A percentile compares a stretch with the other conserved stretches of the same genome.
Evolutionary conservation across 192 early-diverging fungal genomes (phyloP).

Genomic region (Backusella tarrabulga): DNA sequence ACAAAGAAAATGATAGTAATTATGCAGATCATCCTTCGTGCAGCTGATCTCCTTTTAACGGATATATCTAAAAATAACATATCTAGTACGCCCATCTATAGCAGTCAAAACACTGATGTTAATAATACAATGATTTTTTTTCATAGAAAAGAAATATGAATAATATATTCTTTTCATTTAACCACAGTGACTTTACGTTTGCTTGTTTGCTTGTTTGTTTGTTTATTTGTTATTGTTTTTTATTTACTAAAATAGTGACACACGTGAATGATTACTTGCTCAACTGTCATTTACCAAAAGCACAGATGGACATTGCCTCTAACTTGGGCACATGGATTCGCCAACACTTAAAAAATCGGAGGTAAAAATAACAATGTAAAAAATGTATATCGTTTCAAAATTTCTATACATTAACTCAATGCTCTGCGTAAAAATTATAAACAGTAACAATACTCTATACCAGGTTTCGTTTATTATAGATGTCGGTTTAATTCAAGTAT

Average conservation of each 20-base stretch:
- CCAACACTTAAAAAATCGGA: background rate
- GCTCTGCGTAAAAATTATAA: background rate
- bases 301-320: background rate
- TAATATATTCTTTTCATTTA: background rate
- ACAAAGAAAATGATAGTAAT: background rate
- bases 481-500: background rate
- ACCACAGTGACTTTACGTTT: background rate
- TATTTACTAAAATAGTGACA: background rate
- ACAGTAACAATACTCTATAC: too few relatives aligned
- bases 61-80: background rate
- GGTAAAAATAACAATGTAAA: background rate
- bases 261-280: background rate
- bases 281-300: background rate
- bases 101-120: background rate
- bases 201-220: background rate
- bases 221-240: background rate
- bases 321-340: background rate
- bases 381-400: background rate
- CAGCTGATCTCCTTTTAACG: background rate
- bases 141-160: background rate
- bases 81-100: background rate
- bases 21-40: background rate
- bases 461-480: too few relatives aligned
- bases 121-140: too few relatives aligned
- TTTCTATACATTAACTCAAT: background rate